These are phyloP conservation scores for Tulasnella sp. DNA, from an alignment of 768 basidiomycete genomes.

Conservation along the genomic window DNA sequence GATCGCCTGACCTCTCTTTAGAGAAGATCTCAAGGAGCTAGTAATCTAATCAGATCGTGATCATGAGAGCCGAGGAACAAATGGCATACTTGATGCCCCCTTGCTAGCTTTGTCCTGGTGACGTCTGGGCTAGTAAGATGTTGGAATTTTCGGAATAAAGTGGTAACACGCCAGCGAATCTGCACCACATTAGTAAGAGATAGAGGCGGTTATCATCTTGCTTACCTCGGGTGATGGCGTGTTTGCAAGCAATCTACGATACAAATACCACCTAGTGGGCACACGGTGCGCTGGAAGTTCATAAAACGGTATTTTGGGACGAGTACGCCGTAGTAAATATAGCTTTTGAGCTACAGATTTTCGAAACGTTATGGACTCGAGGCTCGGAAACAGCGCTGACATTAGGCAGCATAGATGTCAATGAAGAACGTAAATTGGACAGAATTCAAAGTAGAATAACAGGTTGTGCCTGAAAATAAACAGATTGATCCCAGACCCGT, in stretches of 20 bases:
- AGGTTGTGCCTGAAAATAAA: no score
- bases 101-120: constrained; percentile 1
- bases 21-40: constrained; percentile 52
- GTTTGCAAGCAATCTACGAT: constrained; percentile 49
- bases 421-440: no score
- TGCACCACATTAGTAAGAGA: constrained; percentile 22
- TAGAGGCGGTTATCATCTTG: constrained; percentile 48
- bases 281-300: constrained; percentile 55
- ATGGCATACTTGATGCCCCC: constrained; percentile 8
- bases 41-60: background rate
- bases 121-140: constrained; percentile 36
- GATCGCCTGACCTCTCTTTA: constrained; percentile 42
- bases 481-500: no score
- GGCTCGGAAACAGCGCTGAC: constrained; percentile 17
- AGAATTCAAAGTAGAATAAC: no score
- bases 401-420: no score
- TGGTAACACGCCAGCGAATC: constrained; percentile 38
- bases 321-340: constrained; percentile 43
- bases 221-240: constrained; percentile 30
- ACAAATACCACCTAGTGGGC: constrained; percentile 66
- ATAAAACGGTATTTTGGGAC: constrained; percentile 54
- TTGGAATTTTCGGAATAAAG: constrained; percentile 11
- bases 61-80: background rate
- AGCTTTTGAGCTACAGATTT: constrained; percentile 39
- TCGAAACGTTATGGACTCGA: constrained; percentile 37